Evolutionary conservation across 148 eudicot species (phyloP).

Genomic region (Polygonum aviculare): DNA sequence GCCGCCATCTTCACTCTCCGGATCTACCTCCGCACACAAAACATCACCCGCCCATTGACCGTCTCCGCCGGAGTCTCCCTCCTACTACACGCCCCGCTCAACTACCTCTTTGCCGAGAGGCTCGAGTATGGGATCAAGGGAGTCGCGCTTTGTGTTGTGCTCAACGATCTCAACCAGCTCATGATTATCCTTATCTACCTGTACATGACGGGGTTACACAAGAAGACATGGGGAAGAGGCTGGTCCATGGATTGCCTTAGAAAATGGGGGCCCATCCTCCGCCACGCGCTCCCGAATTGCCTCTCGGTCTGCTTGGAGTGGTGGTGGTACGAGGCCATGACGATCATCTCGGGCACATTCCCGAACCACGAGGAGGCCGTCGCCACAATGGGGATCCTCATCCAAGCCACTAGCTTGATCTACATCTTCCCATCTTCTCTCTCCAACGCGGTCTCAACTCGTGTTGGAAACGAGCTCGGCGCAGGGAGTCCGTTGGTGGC

Average conservation of each 20-base stretch:
- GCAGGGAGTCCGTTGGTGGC: conserved; percentile 27
- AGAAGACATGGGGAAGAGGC: conserved; percentile 17
- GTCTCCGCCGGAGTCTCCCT: conserved; percentile 20
- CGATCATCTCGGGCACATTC: conserved; percentile 19
- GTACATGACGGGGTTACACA: conserved; percentile 6
- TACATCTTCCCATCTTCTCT: conserved; percentile 43
- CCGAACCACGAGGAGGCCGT: conserved; percentile 17
- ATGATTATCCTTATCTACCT: conserved; percentile 10
- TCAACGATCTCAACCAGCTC: conserved; percentile 13
- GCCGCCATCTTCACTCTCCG: conserved; percentile 30
- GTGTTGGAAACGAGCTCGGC: conserved; percentile 36
- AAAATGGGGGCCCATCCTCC: conserved; percentile 21
- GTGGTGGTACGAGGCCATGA: conserved; percentile 51
- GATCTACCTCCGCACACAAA: conserved; percentile 29
- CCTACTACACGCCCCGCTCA: conserved; percentile 24
- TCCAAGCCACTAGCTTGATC: conserved; percentile 31
- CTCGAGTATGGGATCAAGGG: conserved; percentile 27
- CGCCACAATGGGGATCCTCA: conserved; percentile 36
- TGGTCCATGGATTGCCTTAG: conserved; percentile 15
- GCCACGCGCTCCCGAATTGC: conserved; percentile 28
- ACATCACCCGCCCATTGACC: conserved; percentile 27
- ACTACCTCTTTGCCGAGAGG: conserved; percentile 19
- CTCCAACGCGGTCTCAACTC: conserved; percentile 22
- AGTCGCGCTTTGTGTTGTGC: conserved; percentile 13
- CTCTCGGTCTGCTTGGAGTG: conserved; percentile 37